Evolutionary conservation across 2,329 filamentous ascomycete genomes (phyloP).

Genomic region (Alternaria postmessia): DNA sequence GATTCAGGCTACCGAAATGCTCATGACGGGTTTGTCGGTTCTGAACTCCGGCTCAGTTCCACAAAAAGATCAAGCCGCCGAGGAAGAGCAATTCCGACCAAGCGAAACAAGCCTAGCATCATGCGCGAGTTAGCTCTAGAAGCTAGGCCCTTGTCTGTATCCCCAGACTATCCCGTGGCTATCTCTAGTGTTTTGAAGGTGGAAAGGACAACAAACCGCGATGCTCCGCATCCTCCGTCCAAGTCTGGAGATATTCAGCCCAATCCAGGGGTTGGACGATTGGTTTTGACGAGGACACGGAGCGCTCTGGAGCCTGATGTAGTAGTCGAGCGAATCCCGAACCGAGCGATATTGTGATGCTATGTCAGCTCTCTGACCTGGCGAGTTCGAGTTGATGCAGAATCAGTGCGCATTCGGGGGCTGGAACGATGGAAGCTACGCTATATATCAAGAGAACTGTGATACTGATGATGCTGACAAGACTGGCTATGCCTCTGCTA

Average conservation of each 20-base stretch:
- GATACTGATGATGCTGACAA: background rate
- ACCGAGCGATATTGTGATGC: background rate
- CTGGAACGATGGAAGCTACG: background rate
- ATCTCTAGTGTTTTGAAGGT: background rate
- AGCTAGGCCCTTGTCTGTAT: constrained; percentile 15
- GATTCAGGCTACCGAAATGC: background rate
- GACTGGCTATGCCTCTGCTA: background rate
- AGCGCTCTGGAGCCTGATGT: background rate
- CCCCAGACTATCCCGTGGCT: background rate
- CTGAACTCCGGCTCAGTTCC: constrained; percentile 11
- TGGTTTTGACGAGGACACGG: background rate
- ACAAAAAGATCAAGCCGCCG: background rate
- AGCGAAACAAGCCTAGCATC: background rate
- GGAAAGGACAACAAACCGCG: background rate
- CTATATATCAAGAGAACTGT: background rate
- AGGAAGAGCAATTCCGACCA: background rate
- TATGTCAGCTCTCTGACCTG: background rate
- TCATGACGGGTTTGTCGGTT: constrained; percentile 25
- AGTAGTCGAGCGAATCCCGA: background rate
- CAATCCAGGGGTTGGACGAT: background rate
- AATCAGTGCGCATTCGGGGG: background rate
- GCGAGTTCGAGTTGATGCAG: background rate
- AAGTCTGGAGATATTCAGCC: background rate
- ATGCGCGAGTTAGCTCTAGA: constrained; percentile 13
- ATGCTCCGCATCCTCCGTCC: background rate